These are phyloP conservation scores for Microsporum audouinii DNA, from an alignment of 2,329 filamentous ascomycete genomes.

Conservation along the genomic window DNA sequence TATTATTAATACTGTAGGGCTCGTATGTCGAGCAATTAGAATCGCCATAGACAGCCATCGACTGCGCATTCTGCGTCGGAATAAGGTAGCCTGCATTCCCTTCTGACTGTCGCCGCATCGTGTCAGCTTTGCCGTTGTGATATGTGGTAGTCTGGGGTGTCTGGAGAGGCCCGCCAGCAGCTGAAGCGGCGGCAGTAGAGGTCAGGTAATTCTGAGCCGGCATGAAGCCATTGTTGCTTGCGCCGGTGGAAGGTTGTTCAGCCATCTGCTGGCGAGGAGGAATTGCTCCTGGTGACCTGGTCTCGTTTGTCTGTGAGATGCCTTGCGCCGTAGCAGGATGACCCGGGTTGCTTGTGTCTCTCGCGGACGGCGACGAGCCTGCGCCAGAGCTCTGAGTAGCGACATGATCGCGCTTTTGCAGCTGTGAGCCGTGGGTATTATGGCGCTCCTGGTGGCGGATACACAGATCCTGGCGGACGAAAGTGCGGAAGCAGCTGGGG, in stretches of 20 bases:
- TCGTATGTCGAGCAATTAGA: slow-evolving; percentile 16
- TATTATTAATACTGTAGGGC: slow-evolving; percentile 12
- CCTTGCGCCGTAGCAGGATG: slow-evolving; percentile 22
- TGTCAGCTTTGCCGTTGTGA: slow-evolving; percentile 12
- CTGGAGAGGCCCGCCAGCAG: slow-evolving; percentile 4
- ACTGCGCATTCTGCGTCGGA: slow-evolving; percentile 13
- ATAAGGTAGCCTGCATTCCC: slow-evolving; percentile 8
- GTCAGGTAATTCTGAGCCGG: neutral
- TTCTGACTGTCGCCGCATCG: slow-evolving; percentile 12
- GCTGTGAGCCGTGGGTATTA: slow-evolving; percentile 49
- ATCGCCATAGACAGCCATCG: slow-evolving; percentile 20
- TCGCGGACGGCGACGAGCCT: slow-evolving; percentile 9
- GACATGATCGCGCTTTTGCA: slow-evolving; percentile 40
- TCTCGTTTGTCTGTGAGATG: slow-evolving; percentile 7
- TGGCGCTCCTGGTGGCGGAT: slow-evolving; percentile 74
- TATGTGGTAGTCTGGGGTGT: neutral
- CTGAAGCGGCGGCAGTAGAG: slow-evolving; percentile 18
- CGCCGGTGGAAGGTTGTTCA: neutral
- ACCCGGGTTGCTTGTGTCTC: neutral
- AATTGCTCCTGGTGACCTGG: slow-evolving; percentile 6
- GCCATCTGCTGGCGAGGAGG: slow-evolving; percentile 2
- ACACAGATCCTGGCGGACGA: slow-evolving; percentile 87
- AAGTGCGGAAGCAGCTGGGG: slow-evolving; percentile 76
- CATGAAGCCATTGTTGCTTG: slow-evolving; percentile 6
- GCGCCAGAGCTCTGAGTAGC: slow-evolving; percentile 19